phyloP scores from a whole-genome alignment of 805 yeast species.

The Kluyveromyces nonfermentans region DNA sequence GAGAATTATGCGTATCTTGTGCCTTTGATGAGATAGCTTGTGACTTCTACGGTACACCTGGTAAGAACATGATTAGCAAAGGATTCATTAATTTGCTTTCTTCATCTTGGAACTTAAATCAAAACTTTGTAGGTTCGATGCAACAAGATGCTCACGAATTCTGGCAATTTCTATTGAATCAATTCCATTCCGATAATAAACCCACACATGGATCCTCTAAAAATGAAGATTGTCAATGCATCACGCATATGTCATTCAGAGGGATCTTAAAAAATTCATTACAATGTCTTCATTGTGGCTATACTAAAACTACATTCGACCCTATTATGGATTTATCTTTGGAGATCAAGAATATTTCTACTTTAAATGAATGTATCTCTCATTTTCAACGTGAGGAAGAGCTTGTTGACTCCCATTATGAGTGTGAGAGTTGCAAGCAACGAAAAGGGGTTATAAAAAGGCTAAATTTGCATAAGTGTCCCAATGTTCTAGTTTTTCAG shows the following conservation, averaged over 20 bases:
- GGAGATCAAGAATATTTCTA: slow-evolving; percentile 45
- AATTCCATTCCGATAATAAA: slow-evolving; percentile 47
- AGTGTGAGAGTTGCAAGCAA: slow-evolving; percentile 57
- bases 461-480: slow-evolving; percentile 56
- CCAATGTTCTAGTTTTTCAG: slow-evolving; percentile 76
- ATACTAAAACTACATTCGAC: slow-evolving; percentile 61
- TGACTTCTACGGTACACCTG: slow-evolving; percentile 55
- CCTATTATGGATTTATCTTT: slow-evolving; percentile 86
- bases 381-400: slow-evolving; percentile 72
- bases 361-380: slow-evolving; percentile 55
- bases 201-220: slow-evolving; percentile 7
- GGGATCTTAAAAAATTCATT: slow-evolving; percentile 79
- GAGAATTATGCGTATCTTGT: slow-evolving; percentile 62
- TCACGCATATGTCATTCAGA: slow-evolving; percentile 73
- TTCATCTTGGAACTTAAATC: slow-evolving; percentile 83
- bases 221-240: slow-evolving; percentile 50
- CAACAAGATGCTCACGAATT: slow-evolving; percentile 99
- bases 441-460: slow-evolving; percentile 63
- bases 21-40: slow-evolving; percentile 71
- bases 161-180: slow-evolving; percentile 84
- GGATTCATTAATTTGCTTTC: slow-evolving; percentile 74
- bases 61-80: background rate
- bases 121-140: slow-evolving; percentile 85
- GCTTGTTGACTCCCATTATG: slow-evolving; percentile 58
- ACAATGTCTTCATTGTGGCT: slow-evolving; percentile 59